Evolutionary conservation across 768 basidiomycete genomes (phyloP), one percentile per base, ranked within the genome.

Genomic region (Pleurotus platypus): DNA sequence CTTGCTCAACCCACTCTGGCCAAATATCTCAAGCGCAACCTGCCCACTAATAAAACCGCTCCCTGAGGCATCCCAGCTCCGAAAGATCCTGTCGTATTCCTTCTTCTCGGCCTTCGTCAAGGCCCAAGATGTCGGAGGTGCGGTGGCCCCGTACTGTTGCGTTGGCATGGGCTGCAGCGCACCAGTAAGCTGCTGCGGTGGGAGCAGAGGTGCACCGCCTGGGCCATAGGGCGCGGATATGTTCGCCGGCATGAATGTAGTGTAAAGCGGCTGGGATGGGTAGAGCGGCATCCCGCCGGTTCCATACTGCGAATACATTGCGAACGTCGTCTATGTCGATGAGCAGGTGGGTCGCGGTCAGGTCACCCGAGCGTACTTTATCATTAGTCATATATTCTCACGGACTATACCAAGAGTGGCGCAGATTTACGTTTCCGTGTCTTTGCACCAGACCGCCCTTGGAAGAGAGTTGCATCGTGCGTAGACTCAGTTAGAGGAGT

Each of bases 1-100:
- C 71, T 88, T 88, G 11, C 84, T 82, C 15, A 99, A 67, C 0
- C 94, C 96, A 72, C 92, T 94, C 65, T 93, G 90, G 0, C 94
- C 92, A 73, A 99, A 98, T 22, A 97, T 94, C 67, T 96, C 92
- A 46, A 90, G 75, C 1, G 95, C 96, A 13, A 84, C 90, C 61
- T 80, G 74, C 24, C 97, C 95, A 48, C 72, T 83, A 66, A 99
- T 92, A 71, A 95, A 98, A 0, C 94, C 94, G 0, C 84, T 84
- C 6, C 79, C 77, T 40, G 83, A 78, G 0, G 84, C 72, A 67
- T 98, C 96, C 97, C 97, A 99, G n/a, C 92, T 89, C 58, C 96
- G 79, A 75, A 99, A 99, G 65, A 98, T 95, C 65, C 89, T 82
- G 68, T 98, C 92, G 64, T 98, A 99, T 61, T 88, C 89, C 77